Evolutionary conservation across 805 yeast species (phyloP).

Genomic region (Zygotorulaspora danielsina): DNA sequence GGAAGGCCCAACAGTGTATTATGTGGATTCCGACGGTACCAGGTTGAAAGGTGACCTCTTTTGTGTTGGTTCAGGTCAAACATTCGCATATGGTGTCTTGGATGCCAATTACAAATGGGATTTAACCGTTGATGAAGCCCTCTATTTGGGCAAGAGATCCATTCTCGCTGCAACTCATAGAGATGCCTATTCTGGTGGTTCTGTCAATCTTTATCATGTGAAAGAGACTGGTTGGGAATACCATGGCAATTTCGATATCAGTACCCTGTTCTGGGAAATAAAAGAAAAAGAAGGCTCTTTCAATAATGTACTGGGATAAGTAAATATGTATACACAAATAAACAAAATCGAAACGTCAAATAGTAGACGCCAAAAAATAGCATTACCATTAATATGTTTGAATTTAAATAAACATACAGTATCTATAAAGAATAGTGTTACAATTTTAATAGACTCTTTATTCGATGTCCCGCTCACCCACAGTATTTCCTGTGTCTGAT

Average conservation of each 20-base stretch:
- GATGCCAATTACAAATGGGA: conserved; percentile 94
- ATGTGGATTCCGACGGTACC: conserved; percentile 96
- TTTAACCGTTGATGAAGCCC: conserved; percentile 85
- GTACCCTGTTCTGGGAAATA: conserved; percentile 84
- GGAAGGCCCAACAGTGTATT: conserved; percentile 93
- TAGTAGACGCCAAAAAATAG: neutral
- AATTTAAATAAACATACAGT: conserved; percentile 7
- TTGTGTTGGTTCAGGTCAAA: conserved; percentile 98
- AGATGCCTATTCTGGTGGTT: conserved; percentile 98
- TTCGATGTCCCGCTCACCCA: neutral
- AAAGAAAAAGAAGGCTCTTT: conserved; percentile 86
- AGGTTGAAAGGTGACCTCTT: conserved; percentile 90
- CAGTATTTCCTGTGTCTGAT: neutral
- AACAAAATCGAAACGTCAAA: neutral
- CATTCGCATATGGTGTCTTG: conserved; percentile 97
- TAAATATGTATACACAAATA: neutral
- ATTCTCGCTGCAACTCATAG: conserved; percentile 97
- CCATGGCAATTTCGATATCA: conserved; percentile 94
- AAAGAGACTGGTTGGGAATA: conserved; percentile 91
- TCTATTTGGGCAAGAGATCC: conserved; percentile 89
- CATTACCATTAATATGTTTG: conserved; percentile 2
- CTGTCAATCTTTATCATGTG: conserved; percentile 87
- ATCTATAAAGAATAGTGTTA: conserved; percentile 14
- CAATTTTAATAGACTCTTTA: conserved; percentile 4
- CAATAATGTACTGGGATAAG: conserved; percentile 58